Base-by-base conservation (phyloP, 169 alveolate genomes). In the Plasmodium berghei region DNA sequence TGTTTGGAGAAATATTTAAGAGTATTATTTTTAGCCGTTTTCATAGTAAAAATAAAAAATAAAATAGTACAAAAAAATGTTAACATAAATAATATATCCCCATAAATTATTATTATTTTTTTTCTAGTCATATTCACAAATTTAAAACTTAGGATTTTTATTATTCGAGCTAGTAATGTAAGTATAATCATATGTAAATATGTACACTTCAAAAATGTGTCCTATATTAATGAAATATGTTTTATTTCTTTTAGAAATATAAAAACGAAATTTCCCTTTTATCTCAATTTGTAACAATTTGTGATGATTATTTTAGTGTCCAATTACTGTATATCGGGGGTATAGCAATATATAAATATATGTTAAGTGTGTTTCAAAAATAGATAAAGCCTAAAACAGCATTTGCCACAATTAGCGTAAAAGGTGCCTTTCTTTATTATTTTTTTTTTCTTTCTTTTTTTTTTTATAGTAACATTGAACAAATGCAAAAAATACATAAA, bases 101-200 rank as follows among this genome's bases (percentile, higher is more conserved):
- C 22, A 12, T 40, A 18, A 67, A 52, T 12, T 71, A 5, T 64
- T 64, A 8, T 12, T 20, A 9, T n/a, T 5, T 22, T 9, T 55
- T 54, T 14, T 22, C n/a, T 62, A 74, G 88, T 74, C 63, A 61
- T 24, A 26, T 74, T 74, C 40, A 64, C 88, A 74, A 61, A 16
- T 59, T 24, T 74, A 18, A 62, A 54, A 18, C 74, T 74, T 59
- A 34, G 88, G 28, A 26, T 74, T 14, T 74, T 74, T 62, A 74
- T 74, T 34, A 74, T 74, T 49, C 69, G 73, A 74, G 61, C 88
- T 74, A 74, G 74, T 45, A 74, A 74, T 62, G 88, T 74, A 55
- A 74, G 88, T 24, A 61, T 18, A 61, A 18, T 8, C 26, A 72
- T 54, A 52, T 18, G 14, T 24, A 72, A 52, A 14, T n/a, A 24